A percentile compares a stretch with the other conserved stretches of the same genome.
These are phyloP conservation scores for Mycena maculata DNA, from an alignment of 768 basidiomycete genomes.

Conservation along the genomic window DNA sequence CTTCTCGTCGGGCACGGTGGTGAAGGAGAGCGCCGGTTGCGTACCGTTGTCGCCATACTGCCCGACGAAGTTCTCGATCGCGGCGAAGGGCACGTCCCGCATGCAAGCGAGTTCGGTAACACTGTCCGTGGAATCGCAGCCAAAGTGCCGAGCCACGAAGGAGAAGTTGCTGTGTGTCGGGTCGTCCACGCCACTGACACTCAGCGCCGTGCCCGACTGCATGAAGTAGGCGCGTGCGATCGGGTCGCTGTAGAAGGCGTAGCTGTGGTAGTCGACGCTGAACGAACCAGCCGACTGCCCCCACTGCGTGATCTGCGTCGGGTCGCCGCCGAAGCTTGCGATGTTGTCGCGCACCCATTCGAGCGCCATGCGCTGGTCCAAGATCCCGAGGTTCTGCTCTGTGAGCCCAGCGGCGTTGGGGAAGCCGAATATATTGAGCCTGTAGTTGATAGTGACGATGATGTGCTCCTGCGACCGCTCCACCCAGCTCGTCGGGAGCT, in stretches of 20 bases:
- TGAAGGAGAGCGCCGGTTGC: slow-evolving; percentile 22
- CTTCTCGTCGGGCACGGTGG: slow-evolving; percentile 12
- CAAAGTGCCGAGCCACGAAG: slow-evolving; percentile 25
- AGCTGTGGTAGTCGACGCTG: slow-evolving; percentile 9
- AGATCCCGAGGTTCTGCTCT: slow-evolving; percentile 43
- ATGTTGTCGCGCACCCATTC: slow-evolving; percentile 36
- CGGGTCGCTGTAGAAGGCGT: slow-evolving; percentile 26
- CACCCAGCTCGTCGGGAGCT: slow-evolving; percentile 33
- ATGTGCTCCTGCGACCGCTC: slow-evolving; percentile 27
- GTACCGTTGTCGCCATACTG: slow-evolving; percentile 25
- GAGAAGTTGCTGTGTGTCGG: slow-evolving; percentile 19
- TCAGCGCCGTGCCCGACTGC: slow-evolving; percentile 21
- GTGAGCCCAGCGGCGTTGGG: slow-evolving; percentile 27
- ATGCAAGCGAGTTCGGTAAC: slow-evolving; percentile 28
- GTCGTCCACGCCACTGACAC: not conserved
- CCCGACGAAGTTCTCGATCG: slow-evolving; percentile 29
- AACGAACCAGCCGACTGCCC: slow-evolving; percentile 29
- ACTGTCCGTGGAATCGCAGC: slow-evolving; percentile 22
- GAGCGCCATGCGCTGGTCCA: slow-evolving; percentile 44
- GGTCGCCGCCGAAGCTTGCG: slow-evolving; percentile 48
- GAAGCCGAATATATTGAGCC: slow-evolving; percentile 28
- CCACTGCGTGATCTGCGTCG: slow-evolving; percentile 39
- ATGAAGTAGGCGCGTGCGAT: slow-evolving; percentile 21
- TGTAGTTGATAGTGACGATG: slow-evolving; percentile 31
- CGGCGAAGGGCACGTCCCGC: slow-evolving; percentile 11